These are phyloP conservation scores for Candida nitratophila DNA, from an alignment of 805 yeast species.

Conservation along the genomic window DNA sequence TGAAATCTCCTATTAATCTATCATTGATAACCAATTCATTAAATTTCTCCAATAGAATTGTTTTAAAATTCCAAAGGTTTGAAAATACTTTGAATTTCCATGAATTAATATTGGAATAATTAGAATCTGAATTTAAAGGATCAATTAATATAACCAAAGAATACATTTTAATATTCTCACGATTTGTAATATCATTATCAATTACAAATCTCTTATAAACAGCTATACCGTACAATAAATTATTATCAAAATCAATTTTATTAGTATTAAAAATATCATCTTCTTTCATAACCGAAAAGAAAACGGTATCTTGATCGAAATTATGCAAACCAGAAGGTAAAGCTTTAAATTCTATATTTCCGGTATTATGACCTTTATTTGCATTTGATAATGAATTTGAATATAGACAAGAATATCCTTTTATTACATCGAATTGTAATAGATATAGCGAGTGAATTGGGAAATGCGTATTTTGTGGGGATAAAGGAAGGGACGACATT, in stretches of 20 bases:
- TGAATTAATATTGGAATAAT: not conserved
- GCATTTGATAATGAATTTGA: slow-evolving; percentile 12
- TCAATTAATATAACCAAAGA: slow-evolving; percentile 58
- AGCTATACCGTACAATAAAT: slow-evolving; percentile 40
- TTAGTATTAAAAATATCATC: too few species aligned
- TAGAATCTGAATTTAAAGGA: slow-evolving; percentile 18
- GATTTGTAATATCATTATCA: slow-evolving; percentile 20
- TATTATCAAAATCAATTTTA: slow-evolving; percentile 7
- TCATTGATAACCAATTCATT: not conserved
- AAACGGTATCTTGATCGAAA: slow-evolving; percentile 41
- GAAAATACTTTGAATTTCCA: too few species aligned
- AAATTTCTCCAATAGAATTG: too few species aligned
- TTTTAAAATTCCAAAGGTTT: too few species aligned
- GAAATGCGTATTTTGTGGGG: slow-evolving; percentile 4
- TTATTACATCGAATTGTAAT: slow-evolving; percentile 43
- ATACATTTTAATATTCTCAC: slow-evolving; percentile 49
- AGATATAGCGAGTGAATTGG: slow-evolving; percentile 38
- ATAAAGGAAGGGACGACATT: too few species aligned
- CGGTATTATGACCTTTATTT: too few species aligned
- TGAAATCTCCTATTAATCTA: not conserved
- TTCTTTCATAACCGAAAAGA: slow-evolving; percentile 37
- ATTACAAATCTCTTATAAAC: slow-evolving; percentile 38
- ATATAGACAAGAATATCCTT: slow-evolving; percentile 37
- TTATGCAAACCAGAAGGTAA: slow-evolving; percentile 66
- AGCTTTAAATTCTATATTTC: slow-evolving; percentile 54